phyloP scores from a whole-genome alignment of 495 filamentous ascomycete species.

The Trichocladium uniseriatum region DNA sequence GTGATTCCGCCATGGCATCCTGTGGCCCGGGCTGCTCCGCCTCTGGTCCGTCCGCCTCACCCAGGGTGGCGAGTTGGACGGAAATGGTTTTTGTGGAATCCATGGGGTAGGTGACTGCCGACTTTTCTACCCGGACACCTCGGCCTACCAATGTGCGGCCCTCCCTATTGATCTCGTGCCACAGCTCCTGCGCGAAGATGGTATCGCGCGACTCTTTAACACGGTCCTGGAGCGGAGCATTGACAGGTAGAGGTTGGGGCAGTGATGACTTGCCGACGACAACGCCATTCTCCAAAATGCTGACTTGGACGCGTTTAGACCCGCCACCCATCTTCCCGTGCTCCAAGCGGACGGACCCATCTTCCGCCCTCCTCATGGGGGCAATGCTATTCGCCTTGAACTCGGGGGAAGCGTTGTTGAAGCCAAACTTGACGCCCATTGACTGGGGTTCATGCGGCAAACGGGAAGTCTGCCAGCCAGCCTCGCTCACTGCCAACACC shows the following conservation, averaged over 20 bases:
- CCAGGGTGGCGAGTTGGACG: conserved; percentile 52
- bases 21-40: conserved; percentile 19
- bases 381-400: conserved; percentile 74
- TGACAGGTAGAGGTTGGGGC: conserved; percentile 29
- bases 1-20: conserved; percentile 44
- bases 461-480: conserved; percentile 74
- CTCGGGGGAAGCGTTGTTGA: conserved; percentile 65
- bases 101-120: conserved; percentile 48
- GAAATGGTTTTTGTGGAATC: conserved; percentile 22
- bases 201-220: conserved; percentile 80
- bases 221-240: conserved; percentile 44
- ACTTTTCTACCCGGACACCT: conserved; percentile 53
- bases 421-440: conserved; percentile 81
- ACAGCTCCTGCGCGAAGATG: conserved; percentile 86
- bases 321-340: conserved; percentile 49
- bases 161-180: conserved; percentile 80
- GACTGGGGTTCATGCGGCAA: conserved; percentile 63
- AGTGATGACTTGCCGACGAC: conserved; percentile 47
- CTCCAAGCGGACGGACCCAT: conserved; percentile 68
- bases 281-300: conserved; percentile 32
- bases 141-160: conserved; percentile 56
- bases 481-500: conserved; percentile 66
- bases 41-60: conserved; percentile 19
- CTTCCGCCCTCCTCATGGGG: conserved; percentile 59
- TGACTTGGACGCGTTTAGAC: conserved; percentile 58